Conservation (phyloP, 208 protist species). For the Crithidia fasciculata region DNA sequence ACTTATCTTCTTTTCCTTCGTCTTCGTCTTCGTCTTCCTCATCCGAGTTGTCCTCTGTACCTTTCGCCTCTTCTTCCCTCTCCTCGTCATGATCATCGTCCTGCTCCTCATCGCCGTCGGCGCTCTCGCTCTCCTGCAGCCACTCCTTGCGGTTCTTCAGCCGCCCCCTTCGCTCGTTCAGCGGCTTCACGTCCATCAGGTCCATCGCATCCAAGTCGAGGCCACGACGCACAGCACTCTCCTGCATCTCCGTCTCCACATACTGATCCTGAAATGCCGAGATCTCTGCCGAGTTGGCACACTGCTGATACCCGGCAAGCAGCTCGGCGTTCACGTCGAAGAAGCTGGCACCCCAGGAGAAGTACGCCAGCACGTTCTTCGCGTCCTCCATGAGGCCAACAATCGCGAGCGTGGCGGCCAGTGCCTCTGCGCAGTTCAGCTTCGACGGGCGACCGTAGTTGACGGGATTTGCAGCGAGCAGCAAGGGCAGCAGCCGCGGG, state of each 20-base stretch:
- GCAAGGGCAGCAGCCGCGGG: constrained; percentile 94
- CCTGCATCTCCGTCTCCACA: constrained; percentile 41
- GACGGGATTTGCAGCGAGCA: constrained; percentile 99
- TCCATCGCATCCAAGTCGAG: constrained; percentile 65
- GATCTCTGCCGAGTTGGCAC: constrained; percentile 66
- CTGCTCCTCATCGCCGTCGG: constrained; percentile 29
- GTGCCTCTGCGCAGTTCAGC: constrained; percentile 97
- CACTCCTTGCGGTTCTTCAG: constrained; percentile 48
- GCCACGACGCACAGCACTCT: constrained; percentile 49
- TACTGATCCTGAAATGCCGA: constrained; percentile 71
- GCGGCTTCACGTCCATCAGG: constrained; percentile 44
- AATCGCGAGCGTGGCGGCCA: constrained; percentile 96
- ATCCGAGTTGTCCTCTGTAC: constrained; percentile 14
- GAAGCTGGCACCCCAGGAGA: constrained; percentile 98
- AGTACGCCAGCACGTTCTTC: constrained; percentile 92
- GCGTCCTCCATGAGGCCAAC: constrained; percentile 93
- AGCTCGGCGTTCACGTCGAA: constrained; percentile 95
- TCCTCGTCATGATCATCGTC: constrained; percentile 23
- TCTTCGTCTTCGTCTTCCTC: constrained; percentile 10
- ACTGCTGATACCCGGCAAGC: constrained; percentile 85
- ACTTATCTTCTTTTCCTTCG: background rate
- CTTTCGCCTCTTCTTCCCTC: constrained; percentile 1
- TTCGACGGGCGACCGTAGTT: constrained; percentile 99
- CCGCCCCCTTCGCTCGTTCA: constrained; percentile 62
- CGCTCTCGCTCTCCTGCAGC: constrained; percentile 20